A percentile compares a stretch with the other conserved stretches of the same genome.
Conservation (phyloP, 805 yeast genomes). For the Schwanniomyces yamadae region DNA sequence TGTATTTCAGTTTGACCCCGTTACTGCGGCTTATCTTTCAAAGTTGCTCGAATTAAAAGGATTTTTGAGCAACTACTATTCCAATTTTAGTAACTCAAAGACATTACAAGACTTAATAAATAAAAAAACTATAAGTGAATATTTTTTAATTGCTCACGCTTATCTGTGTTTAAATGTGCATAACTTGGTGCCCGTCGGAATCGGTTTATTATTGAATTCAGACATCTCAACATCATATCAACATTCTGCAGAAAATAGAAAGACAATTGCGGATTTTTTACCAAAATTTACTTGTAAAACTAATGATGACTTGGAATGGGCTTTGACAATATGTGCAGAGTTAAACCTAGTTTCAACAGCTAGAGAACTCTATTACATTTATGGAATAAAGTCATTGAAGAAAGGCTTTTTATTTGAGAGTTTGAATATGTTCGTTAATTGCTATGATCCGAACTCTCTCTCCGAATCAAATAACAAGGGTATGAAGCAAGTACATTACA, state of each 20-base stretch:
- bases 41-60: slow-evolving; percentile 66
- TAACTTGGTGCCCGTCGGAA: slow-evolving; percentile 61
- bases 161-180: slow-evolving; percentile 52
- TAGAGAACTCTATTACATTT: slow-evolving; percentile 48
- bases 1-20: slow-evolving; percentile 57
- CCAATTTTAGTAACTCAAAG: slow-evolving; percentile 6
- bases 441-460: slow-evolving; percentile 46
- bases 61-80: slow-evolving; percentile 42
- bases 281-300: slow-evolving; percentile 61
- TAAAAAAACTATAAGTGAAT: slow-evolving; percentile 48
- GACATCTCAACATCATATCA: slow-evolving; percentile 45
- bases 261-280: slow-evolving; percentile 53
- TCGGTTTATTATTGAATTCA: slow-evolving; percentile 53
- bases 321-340: slow-evolving; percentile 68
- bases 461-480: slow-evolving; percentile 19
- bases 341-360: slow-evolving; percentile 61
- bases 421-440: slow-evolving; percentile 59
- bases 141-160: slow-evolving; percentile 55
- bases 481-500: slow-evolving; percentile 47
- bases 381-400: slow-evolving; percentile 48
- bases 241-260: slow-evolving; percentile 28
- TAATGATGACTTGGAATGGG: slow-evolving; percentile 81
- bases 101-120: slow-evolving; percentile 12
- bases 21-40: slow-evolving; percentile 63
- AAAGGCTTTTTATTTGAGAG: slow-evolving; percentile 64